Base-by-base conservation (phyloP, 345 rosid genomes). In the Orychophragmus violaceus region DNA sequence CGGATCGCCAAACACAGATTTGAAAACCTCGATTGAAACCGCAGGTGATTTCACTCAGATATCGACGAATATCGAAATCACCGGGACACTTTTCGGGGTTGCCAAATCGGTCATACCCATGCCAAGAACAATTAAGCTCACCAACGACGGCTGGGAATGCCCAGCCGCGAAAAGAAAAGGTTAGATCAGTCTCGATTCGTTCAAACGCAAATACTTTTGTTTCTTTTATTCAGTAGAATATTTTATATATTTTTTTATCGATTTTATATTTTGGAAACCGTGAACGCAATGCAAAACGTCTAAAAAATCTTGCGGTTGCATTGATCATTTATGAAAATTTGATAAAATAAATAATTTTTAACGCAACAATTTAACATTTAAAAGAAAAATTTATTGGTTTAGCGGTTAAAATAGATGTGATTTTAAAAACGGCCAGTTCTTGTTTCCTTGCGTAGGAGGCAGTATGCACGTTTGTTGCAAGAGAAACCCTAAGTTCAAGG, bases 11-110 rank as follows among this genome's bases (percentile, higher is more conserved):
- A 64, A 55, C 72, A 37, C 74, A 8, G 92, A 91, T 49, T 79
- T 94, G 69, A 83, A 84, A 75, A 90, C 97, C 0, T 62, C 99
- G 1, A 78, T 87, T 22, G 91, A 83, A 8, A 94, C 99, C 0
- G 99, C 99, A 0, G 95, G 89, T 19, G 97, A 94, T 74, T 76
- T 64, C 51, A 57, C 61, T 44, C 95, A 88, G 82, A 94, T 94
- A 48, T 64, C 84, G 4, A 80, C 77, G 0, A 71, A 78, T 74
- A 72, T 91, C 24, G 80, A 83, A 49, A 72, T 94, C 22, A 73
- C 69, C 0, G 99, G 99, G 5, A 85, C 97, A 0, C 82, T 80
- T 79, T 94, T 91, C 6, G 99, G 99, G 8, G 63, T 89, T 18
- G 75, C 74, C 51, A 74, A 67, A 37, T 77, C 79, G 5, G 71